phyloP scores from a whole-genome alignment of 495 filamentous ascomycete genomes.

The Parathielavia hyrcaniae region DNA sequence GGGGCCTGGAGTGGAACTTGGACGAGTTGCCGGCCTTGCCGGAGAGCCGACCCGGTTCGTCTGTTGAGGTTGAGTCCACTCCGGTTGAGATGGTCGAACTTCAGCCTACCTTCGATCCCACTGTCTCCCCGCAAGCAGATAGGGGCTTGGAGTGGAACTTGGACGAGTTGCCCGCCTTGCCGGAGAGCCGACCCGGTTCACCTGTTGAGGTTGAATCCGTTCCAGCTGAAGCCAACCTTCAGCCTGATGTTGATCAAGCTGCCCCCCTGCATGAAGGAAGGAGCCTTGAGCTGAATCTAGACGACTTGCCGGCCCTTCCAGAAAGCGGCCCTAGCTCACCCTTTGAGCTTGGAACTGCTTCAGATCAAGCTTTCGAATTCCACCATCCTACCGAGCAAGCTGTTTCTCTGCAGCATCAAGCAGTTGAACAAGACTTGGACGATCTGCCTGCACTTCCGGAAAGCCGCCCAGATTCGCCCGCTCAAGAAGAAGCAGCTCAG shows the following conservation, averaged over 20 bases:
- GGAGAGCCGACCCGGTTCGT: slow-evolving; percentile 10
- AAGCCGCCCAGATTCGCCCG: too few relatives aligned
- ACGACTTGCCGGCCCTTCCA: slow-evolving; percentile 2
- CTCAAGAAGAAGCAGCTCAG: too few relatives aligned
- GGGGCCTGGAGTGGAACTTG: slow-evolving; percentile 14
- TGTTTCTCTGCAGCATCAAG: too few relatives aligned
- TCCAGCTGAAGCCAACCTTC: neutral
- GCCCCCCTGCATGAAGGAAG: neutral
- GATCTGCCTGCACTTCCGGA: too few relatives aligned
- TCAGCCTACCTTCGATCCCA: neutral
- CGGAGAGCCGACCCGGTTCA: slow-evolving; percentile 12
- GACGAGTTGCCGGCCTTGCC: slow-evolving; percentile 27
- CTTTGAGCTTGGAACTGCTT: neutral
- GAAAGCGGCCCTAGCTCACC: slow-evolving; percentile 3
- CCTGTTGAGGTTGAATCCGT: neutral
- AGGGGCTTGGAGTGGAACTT: neutral
- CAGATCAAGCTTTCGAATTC: neutral
- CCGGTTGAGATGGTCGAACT: neutral
- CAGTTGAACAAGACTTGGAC: too few relatives aligned
- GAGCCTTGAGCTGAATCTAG: neutral
- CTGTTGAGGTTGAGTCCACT: neutral
- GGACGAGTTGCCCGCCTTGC: slow-evolving; percentile 2
- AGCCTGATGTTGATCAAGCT: neutral
- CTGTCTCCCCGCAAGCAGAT: neutral
- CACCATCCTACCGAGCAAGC: neutral